Percentiles rank a stretch among this genome's conserved stretches.
Conservation (phyloP, 2,329 filamentous ascomycete genomes). For the Plectosphaerella plurivora region DNA sequence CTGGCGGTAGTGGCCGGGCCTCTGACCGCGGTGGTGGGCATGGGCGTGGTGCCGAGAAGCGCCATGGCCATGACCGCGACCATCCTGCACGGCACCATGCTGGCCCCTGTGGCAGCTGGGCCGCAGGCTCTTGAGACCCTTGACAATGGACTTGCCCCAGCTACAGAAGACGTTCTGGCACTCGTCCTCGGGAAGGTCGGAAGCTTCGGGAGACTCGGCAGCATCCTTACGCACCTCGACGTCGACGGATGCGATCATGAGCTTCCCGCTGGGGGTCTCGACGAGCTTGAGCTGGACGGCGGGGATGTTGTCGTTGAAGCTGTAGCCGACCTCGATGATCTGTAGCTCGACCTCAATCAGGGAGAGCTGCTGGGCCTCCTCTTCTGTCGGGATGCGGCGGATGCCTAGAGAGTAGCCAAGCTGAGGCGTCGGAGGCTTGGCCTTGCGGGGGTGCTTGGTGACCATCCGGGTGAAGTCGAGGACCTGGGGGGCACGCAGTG, state of each 20-base stretch:
- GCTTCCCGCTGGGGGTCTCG: slow-evolving; percentile 49
- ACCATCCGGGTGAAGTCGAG: slow-evolving; percentile 25
- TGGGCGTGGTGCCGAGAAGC: slow-evolving; percentile 20
- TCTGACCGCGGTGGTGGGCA: slow-evolving; percentile 25
- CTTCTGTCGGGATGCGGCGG: slow-evolving; percentile 32
- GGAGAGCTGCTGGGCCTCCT: slow-evolving; percentile 47
- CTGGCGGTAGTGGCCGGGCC: slow-evolving; percentile 14
- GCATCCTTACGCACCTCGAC: slow-evolving; percentile 13
- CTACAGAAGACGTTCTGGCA: slow-evolving; percentile 49
- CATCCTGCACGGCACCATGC: slow-evolving; percentile 14
- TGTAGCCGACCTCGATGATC: slow-evolving; percentile 55
- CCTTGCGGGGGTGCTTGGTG: slow-evolving; percentile 22
- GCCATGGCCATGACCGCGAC: slow-evolving; percentile 11
- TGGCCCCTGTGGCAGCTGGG: slow-evolving; percentile 27
- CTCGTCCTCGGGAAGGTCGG: slow-evolving; percentile 11
- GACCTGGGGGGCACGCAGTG: slow-evolving; percentile 41
- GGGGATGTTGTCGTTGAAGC: slow-evolving; percentile 50
- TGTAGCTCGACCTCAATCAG: slow-evolving; percentile 51
- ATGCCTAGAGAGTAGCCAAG: slow-evolving; percentile 47
- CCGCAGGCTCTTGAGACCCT: slow-evolving; percentile 22
- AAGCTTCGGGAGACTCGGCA: slow-evolving; percentile 13
- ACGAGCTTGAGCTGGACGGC: slow-evolving; percentile 58
- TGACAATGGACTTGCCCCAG: slow-evolving; percentile 46
- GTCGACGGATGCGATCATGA: slow-evolving; percentile 49
- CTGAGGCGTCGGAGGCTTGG: slow-evolving; percentile 23